phyloP scores from a whole-genome alignment of 345 rosid genomes.

The Conringia planisiliqua region DNA sequence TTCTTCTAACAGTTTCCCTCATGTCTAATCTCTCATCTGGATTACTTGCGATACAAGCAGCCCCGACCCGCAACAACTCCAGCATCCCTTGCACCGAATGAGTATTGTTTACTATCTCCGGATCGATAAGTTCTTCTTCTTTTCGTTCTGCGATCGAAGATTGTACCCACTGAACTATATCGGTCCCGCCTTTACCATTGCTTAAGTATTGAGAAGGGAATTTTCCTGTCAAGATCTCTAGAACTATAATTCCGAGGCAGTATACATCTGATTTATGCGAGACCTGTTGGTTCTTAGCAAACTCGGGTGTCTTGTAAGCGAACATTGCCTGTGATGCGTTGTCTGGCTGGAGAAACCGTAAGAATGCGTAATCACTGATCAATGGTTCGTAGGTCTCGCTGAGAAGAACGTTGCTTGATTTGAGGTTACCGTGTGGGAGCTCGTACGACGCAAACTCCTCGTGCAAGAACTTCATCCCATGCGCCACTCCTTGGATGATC shows the following conservation, averaged over 20 bases:
- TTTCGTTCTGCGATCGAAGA: slow-evolving; percentile 36
- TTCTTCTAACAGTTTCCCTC: slow-evolving; percentile 53
- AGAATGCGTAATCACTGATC: slow-evolving; percentile 63
- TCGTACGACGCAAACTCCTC: slow-evolving; percentile 48
- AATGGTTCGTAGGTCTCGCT: slow-evolving; percentile 50
- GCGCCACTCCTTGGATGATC: slow-evolving; percentile 57
- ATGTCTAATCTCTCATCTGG: slow-evolving; percentile 49
- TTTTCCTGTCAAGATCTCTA: slow-evolving; percentile 78
- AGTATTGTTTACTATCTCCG: slow-evolving; percentile 44
- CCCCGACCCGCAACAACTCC: slow-evolving; percentile 53
- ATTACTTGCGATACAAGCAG: slow-evolving; percentile 50
- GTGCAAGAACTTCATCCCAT: slow-evolving; percentile 62
- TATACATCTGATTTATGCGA: slow-evolving; percentile 73
- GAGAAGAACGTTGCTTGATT: slow-evolving; percentile 77
- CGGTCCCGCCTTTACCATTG: slow-evolving; percentile 57
- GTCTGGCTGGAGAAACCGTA: slow-evolving; percentile 41
- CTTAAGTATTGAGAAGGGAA: slow-evolving; percentile 65
- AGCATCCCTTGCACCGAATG: slow-evolving; percentile 41
- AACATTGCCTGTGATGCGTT: slow-evolving; percentile 45
- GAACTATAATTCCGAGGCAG: slow-evolving; percentile 68
- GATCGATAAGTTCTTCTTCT: slow-evolving; percentile 63
- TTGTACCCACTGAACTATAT: slow-evolving; percentile 57
- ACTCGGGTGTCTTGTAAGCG: slow-evolving; percentile 68
- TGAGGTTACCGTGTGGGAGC: slow-evolving; percentile 87
- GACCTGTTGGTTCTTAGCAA: slow-evolving; percentile 36